Conservation (phyloP, 768 basidiomycete species). For the Russula vinacea region DNA sequence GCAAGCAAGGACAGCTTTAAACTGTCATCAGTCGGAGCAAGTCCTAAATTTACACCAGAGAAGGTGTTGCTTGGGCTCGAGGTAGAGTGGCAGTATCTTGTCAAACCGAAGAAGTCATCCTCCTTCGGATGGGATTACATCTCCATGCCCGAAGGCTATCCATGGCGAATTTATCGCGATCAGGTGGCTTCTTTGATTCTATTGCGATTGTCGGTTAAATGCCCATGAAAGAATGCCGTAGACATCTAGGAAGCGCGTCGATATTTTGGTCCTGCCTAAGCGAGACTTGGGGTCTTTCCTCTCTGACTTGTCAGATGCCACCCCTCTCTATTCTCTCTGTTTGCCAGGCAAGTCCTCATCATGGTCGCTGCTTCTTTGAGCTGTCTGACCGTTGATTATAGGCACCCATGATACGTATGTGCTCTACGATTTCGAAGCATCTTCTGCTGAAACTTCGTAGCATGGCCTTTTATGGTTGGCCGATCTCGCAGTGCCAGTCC, state of each 20-base stretch:
- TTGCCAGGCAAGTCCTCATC: constrained; percentile 60
- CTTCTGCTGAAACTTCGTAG: constrained; percentile 38
- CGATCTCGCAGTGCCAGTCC: constrained; percentile 83
- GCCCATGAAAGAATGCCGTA: constrained; percentile 32
- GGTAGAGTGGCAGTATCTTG: constrained; percentile 11
- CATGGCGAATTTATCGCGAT: constrained; percentile 57
- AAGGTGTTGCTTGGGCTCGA: constrained; percentile 29
- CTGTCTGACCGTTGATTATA: constrained; percentile 29
- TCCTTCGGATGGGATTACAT: constrained; percentile 36
- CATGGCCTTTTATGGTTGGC: constrained; percentile 84
- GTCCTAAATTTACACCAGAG: constrained; percentile 10
- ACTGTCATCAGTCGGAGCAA: not conserved
- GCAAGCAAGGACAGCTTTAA: constrained; percentile 17
- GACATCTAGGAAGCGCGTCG: constrained; percentile 46
- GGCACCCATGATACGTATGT: constrained; percentile 70
- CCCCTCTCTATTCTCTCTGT: constrained; percentile 67
- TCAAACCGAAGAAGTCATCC: constrained; percentile 10
- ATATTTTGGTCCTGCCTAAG: constrained; percentile 56
- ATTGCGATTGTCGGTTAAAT: not conserved
- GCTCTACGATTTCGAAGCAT: not conserved
- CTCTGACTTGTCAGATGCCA: constrained; percentile 59
- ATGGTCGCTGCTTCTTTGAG: constrained; percentile 15
- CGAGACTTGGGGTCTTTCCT: constrained; percentile 58
- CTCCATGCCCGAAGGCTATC: constrained; percentile 43
- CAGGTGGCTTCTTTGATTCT: constrained; percentile 42